Conservation (phyloP, 257 asterid genomes). For the Craterostigma plantagineum region DNA sequence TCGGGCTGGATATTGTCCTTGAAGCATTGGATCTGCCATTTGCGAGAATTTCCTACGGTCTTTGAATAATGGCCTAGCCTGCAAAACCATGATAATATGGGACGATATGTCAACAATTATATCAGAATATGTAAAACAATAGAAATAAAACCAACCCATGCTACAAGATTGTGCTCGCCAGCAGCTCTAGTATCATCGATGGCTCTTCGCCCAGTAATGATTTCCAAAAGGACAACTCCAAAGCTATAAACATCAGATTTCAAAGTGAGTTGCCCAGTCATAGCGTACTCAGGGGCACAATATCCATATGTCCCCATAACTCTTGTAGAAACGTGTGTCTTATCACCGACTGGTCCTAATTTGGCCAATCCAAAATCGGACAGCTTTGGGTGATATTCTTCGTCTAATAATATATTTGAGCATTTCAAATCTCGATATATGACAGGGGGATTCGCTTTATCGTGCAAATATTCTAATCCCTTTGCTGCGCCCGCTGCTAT, state of each 20-base stretch:
- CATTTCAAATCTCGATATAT: constrained; percentile 53
- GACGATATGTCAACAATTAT: too few species aligned
- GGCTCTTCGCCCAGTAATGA: constrained; percentile 56
- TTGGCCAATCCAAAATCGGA: constrained; percentile 66
- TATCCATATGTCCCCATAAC: constrained; percentile 60
- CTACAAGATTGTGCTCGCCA: constrained; percentile 50
- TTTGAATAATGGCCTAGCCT: constrained; percentile 43
- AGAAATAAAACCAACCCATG: constrained; percentile 26
- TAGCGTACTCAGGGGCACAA: constrained; percentile 64
- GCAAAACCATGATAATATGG: constrained; percentile 3
- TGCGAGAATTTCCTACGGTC: constrained; percentile 39
- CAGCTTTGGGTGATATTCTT: constrained; percentile 32
- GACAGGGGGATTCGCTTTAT: constrained; percentile 53
- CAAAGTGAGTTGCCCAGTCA: constrained; percentile 8
- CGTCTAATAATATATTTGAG: constrained; percentile 44
- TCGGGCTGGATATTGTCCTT: constrained; percentile 31
- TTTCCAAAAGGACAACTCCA: constrained; percentile 64
- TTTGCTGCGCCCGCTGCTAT: constrained; percentile 57
- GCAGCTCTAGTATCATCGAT: constrained; percentile 37
- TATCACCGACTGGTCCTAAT: constrained; percentile 49
- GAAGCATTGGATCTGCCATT: constrained; percentile 38
- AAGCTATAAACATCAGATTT: constrained; percentile 58
- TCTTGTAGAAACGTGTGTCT: constrained; percentile 42
- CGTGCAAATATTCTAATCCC: constrained; percentile 57
- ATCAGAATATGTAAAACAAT: too few species aligned